Evolutionary conservation across 2,329 filamentous ascomycete species (phyloP).

Genomic region (Verticillium albo-atrum): DNA sequence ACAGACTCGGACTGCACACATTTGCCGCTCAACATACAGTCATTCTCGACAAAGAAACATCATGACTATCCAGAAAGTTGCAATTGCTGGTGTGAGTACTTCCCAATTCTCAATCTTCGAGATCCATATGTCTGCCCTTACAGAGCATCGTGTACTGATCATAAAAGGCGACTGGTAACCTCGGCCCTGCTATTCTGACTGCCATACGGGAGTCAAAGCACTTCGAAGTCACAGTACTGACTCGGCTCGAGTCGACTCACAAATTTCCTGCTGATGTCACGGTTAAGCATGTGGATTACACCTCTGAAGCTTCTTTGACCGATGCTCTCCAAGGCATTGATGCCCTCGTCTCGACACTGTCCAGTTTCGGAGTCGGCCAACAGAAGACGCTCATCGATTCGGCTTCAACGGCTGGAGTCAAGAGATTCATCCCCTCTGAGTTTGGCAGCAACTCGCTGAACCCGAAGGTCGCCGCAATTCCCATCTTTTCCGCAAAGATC

Average conservation of each 20-base stretch:
- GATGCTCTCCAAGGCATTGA: conserved; percentile 50
- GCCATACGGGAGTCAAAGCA: conserved; percentile 20
- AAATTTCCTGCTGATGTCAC: conserved; percentile 22
- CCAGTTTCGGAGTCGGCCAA: conserved; percentile 29
- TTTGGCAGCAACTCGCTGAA: conserved; percentile 29
- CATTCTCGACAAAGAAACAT: too few relatives aligned
- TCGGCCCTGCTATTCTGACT: conserved; percentile 25
- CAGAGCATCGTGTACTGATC: too few relatives aligned
- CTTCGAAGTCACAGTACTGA: conserved; percentile 30
- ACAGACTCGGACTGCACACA: too few relatives aligned
- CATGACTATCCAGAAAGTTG: too few relatives aligned
- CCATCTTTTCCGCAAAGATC: conserved; percentile 15
- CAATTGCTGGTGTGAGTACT: too few relatives aligned
- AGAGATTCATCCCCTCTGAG: conserved; percentile 50
- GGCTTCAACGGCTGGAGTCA: conserved; percentile 45
- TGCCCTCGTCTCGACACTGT: conserved; percentile 47
- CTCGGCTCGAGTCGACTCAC: conserved; percentile 33
- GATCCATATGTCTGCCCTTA: too few relatives aligned
- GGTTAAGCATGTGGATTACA: conserved; percentile 29
- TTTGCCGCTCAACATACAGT: too few relatives aligned
- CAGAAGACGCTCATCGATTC: conserved; percentile 48
- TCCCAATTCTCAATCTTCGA: too few relatives aligned
- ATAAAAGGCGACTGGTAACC: conserved; percentile 24
- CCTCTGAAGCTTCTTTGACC: conserved; percentile 37
- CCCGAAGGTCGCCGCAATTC: conserved; percentile 10